A percentile compares a stretch with the other conserved stretches of the same genome.
phyloP scores from a whole-genome alignment of 2,329 filamentous ascomycete species.

The Epichloe amarillans region DNA sequence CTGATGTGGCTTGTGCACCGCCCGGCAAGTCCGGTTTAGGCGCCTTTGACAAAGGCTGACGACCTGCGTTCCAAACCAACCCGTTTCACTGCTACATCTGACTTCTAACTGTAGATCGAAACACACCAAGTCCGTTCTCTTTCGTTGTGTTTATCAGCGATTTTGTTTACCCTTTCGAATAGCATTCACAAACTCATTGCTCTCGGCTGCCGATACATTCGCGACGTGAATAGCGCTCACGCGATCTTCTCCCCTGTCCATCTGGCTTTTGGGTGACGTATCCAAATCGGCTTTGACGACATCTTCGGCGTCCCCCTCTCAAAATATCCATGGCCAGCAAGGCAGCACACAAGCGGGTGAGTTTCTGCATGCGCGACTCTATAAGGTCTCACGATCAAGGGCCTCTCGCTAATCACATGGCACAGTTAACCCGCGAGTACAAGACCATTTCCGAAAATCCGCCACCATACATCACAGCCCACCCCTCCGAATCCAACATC shows the following conservation, averaged over 20 bases:
- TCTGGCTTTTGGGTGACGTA: conserved; percentile 12
- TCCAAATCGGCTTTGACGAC: not conserved
- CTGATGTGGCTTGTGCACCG: not conserved
- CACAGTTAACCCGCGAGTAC: conserved; percentile 47
- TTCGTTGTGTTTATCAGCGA: not conserved
- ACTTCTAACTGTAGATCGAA: not conserved
- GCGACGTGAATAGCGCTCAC: not conserved
- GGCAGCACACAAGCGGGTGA: conserved; percentile 58
- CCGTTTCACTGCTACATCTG: not conserved
- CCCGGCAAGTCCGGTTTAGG: not conserved
- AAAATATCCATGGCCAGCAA: conserved; percentile 51
- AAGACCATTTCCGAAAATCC: conserved; percentile 57
- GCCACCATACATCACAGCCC: conserved; percentile 76
- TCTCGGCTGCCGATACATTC: not conserved
- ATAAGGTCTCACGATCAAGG: not conserved
- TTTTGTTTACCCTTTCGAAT: not conserved
- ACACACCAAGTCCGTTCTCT: not conserved
- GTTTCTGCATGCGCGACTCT: conserved; percentile 16
- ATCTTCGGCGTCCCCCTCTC: not conserved
- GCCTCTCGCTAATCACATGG: conserved; percentile 10
- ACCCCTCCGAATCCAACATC: conserved; percentile 83
- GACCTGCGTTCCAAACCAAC: not conserved
- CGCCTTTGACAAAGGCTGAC: not conserved
- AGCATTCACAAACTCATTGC: not conserved
- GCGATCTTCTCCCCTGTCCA: not conserved